Evolutionary conservation across 2,329 filamentous ascomycete species (phyloP).

Genomic region (Ascochyta clinopodiicola): DNA sequence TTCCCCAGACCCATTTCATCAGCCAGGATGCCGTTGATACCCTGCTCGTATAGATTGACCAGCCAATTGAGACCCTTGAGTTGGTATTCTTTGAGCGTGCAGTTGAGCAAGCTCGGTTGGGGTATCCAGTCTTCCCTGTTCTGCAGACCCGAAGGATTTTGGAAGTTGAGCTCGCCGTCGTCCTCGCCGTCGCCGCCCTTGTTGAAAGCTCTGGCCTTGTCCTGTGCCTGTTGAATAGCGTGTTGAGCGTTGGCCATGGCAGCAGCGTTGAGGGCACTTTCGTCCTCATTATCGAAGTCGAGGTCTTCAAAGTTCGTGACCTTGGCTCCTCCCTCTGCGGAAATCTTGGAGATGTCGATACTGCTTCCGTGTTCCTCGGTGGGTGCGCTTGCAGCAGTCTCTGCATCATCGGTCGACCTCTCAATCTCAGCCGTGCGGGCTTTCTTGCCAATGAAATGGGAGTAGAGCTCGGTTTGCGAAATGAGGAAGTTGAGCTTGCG

Average conservation of each 20-base stretch:
- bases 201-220: conserved; percentile 93
- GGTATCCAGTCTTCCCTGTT: conserved; percentile 81
- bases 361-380: conserved; percentile 49
- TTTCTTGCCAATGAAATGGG: conserved; percentile 99
- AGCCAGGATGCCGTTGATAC: conserved; percentile 98
- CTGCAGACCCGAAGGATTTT: conserved; percentile 94
- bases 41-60: conserved; percentile 97
- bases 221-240: conserved; percentile 91
- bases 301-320: conserved; percentile 94
- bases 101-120: conserved; percentile 91
- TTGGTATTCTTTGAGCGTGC: conserved; percentile 97
- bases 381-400: conserved; percentile 54
- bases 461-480: conserved; percentile 97
- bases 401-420: conserved; percentile 80
- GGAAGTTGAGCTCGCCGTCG: conserved; percentile 99
- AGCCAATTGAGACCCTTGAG: conserved; percentile 99
- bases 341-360: conserved; percentile 56
- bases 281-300: conserved; percentile 94
- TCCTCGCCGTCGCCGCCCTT: conserved; percentile 62
- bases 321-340: conserved; percentile 65
- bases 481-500: conserved; percentile 99
- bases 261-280: conserved; percentile 78
- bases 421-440: conserved; percentile 98
- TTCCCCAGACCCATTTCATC: conserved; percentile 99
- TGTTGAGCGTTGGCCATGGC: conserved; percentile 96